Evolutionary conservation across 164 flowering plant species (phyloP), one percentile per base, ranked within the genome.

Genomic region (Nymphaea thermarum): DNA sequence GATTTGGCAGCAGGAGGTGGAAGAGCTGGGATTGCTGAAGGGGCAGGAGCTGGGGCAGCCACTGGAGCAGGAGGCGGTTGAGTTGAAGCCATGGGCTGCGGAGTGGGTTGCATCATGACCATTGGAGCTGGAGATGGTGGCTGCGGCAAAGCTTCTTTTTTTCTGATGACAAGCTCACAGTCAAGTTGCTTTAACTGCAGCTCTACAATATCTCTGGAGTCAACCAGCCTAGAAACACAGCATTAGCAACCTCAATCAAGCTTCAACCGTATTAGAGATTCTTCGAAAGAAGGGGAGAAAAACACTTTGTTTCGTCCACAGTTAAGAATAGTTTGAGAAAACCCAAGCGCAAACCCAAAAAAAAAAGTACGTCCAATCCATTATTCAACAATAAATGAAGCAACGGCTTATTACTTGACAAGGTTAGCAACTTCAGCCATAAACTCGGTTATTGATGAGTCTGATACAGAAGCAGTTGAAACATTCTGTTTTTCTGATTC

Each of bases 131-230:
- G 74, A 65, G 82, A 43, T 43, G 71, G 80, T 63, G 82, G 83
- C 70, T 78, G 96, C 17, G 84, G 85, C 77, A 92, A 77, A 62
- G 91, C 96, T 73, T 87, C 98, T 77, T 86, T 89, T 82, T 92
- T 92, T 47, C 98, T 81, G 53, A 92, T 89, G 15, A 74, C 41
- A 7, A 92, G 57, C 66, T 92, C 96, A 77, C 86, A 92, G 65
- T 84, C 93, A 36, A 68, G 81, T 66, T 92, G 94, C 71, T 90
- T 89, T 77, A 90, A 42, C 72, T 90, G 83, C 81, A 92, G 68
- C 81, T 92, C 98, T 66, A 88, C 82, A 18, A 92, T 86, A 74
- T 90, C 98, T 73, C 81, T 83, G 10, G 98, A 92, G 73, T 89
- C 94, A 43, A 92, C 98, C 63, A 92, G 86, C 81, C 98, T 92